Evolutionary conservation across 2,329 filamentous ascomycete genomes (phyloP).

Genomic region (Colletotrichum camelliae): DNA sequence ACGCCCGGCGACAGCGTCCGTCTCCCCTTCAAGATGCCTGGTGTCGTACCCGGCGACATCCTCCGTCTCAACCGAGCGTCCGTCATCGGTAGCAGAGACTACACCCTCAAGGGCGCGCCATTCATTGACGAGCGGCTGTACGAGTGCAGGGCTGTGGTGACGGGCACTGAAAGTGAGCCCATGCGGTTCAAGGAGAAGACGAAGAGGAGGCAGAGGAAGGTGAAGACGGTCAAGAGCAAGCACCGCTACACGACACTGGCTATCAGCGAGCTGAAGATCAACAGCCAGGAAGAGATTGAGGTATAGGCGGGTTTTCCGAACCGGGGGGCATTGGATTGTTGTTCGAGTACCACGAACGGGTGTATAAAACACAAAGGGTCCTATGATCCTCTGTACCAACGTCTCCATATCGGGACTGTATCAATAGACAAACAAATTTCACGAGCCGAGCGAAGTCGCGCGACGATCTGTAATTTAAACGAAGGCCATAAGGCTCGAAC

Average conservation of each 20-base stretch:
- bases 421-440: conserved; percentile 11
- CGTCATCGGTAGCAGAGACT: conserved; percentile 84
- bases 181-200: conserved; percentile 81
- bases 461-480: neutral
- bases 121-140: conserved; percentile 86
- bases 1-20: conserved; percentile 77
- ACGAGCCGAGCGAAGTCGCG: neutral
- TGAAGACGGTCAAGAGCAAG: conserved; percentile 85
- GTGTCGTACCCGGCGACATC: conserved; percentile 80
- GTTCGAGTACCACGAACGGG: conserved; percentile 7
- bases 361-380: neutral
- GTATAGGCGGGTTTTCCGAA: neutral
- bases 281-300: conserved; percentile 46
- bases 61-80: conserved; percentile 87
- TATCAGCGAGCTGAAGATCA: conserved; percentile 81
- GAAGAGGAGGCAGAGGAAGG: conserved; percentile 76
- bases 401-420: conserved; percentile 6
- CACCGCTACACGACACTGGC: conserved; percentile 86
- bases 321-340: neutral
- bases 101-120: conserved; percentile 82
- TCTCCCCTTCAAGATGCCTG: conserved; percentile 80
- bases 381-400: neutral
- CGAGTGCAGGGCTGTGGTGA: conserved; percentile 82
- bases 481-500: neutral
- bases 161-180: conserved; percentile 84